Conservation (phyloP, 1,284 basidiomycete genomes). For the Phaffia rhodozyma region DNA sequence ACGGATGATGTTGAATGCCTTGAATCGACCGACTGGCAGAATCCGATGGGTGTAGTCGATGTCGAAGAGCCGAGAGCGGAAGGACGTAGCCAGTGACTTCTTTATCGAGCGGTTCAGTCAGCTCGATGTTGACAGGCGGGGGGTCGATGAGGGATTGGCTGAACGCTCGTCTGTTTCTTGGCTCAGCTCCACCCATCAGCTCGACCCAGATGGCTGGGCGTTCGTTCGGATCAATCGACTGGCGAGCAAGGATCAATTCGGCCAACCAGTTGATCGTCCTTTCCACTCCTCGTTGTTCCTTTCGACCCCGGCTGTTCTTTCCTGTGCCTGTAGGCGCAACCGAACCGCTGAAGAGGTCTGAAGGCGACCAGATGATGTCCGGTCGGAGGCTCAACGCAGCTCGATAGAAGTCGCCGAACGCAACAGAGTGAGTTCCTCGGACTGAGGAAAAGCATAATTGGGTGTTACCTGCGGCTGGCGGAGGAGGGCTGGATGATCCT, state of each 20-base stretch:
- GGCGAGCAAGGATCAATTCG: not conserved
- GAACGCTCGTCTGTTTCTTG: not conserved
- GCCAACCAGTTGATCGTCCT: not conserved
- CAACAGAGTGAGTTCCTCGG: not conserved
- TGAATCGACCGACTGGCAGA: not conserved
- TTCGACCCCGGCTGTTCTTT: not conserved
- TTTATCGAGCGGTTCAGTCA: not conserved
- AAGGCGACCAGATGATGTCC: constrained; percentile 3
- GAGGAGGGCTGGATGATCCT: not conserved
- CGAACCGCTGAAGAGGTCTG: not conserved
- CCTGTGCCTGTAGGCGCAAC: not conserved
- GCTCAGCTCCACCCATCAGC: not conserved
- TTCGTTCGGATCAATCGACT: not conserved
- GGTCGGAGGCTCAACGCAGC: not conserved
- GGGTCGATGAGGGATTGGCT: not conserved
- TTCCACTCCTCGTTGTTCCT: not conserved
- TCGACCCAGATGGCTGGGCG: not conserved
- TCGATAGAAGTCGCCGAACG: not conserved
- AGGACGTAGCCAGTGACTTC: not conserved
- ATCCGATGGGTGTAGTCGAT: not conserved
- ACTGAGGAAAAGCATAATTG: not conserved
- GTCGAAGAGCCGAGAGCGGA: constrained; percentile 3
- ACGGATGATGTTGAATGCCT: not conserved
- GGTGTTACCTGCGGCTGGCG: not conserved
- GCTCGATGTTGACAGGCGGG: not conserved